Conservation (phyloP, 2,329 filamentous ascomycete species). For the Cladosporium sp. region DNA sequence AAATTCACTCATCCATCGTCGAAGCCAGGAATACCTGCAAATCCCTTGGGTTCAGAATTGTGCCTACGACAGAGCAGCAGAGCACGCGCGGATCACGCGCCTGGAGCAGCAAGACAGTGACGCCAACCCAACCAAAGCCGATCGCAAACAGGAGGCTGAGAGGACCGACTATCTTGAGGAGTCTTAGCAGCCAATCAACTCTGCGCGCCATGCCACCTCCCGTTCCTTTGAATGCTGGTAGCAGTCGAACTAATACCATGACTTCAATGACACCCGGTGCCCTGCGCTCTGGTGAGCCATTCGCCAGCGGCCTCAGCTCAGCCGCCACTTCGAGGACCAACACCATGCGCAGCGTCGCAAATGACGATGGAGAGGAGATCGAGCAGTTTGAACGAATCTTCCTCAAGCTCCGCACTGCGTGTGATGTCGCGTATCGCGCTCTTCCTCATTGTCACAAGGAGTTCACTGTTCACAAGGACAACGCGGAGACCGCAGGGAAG, state of each 20-base stretch:
- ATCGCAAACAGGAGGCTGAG: constrained; percentile 40
- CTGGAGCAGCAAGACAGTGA: constrained; percentile 30
- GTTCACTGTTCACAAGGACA: constrained; percentile 57
- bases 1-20: constrained; percentile 52
- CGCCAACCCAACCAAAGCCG: constrained; percentile 43
- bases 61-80: constrained; percentile 15
- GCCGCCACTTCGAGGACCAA: constrained; percentile 37
- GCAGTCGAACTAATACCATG: constrained; percentile 50
- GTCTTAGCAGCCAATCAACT: constrained; percentile 31
- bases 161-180: constrained; percentile 47
- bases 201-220: constrained; percentile 33
- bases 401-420: constrained; percentile 65
- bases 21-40: constrained; percentile 55
- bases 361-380: constrained; percentile 63
- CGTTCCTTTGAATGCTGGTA: constrained; percentile 40
- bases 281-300: constrained; percentile 76
- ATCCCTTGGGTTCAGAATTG: constrained; percentile 42
- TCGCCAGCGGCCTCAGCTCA: constrained; percentile 37
- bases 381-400: constrained; percentile 83
- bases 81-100: constrained; percentile 26
- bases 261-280: constrained; percentile 48
- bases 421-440: constrained; percentile 64
- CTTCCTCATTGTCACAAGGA: constrained; percentile 65
- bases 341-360: constrained; percentile 34
- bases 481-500: constrained; percentile 48